Conservation (phyloP, 352 stramenopile species). For the Peronosclerospora sorghi region DNA sequence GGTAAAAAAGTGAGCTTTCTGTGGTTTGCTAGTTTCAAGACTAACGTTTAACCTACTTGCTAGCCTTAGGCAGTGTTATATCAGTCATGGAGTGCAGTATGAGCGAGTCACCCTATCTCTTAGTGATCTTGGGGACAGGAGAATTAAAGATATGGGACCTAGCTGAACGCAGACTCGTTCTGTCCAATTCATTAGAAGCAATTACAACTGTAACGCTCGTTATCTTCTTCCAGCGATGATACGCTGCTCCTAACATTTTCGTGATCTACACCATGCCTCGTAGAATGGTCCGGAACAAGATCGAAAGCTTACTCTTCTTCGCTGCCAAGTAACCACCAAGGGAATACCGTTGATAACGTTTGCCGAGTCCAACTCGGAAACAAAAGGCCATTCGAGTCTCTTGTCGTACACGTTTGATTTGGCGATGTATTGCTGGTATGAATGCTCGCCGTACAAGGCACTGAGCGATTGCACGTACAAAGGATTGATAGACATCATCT, state of each 20-base stretch:
- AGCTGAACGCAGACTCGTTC: conserved; percentile 24
- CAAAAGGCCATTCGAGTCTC: conserved; percentile 39
- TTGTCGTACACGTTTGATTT: conserved; percentile 74
- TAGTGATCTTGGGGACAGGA: conserved; percentile 58
- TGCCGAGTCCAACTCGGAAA: conserved; percentile 43
- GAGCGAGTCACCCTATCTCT: conserved; percentile 45
- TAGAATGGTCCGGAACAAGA: conserved; percentile 16
- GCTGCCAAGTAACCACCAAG: conserved; percentile 53
- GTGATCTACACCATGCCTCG: not conserved
- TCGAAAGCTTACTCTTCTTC: conserved; percentile 52
- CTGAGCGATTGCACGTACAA: too few species aligned
- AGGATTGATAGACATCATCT: not conserved
- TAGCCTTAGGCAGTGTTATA: conserved; percentile 52
- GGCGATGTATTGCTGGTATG: conserved; percentile 62
- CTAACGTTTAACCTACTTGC: not conserved
- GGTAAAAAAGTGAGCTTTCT: conserved; percentile 19
- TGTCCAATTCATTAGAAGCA: conserved; percentile 55
- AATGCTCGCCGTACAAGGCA: too few species aligned
- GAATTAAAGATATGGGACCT: conserved; percentile 71
- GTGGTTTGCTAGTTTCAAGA: not conserved
- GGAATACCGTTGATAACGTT: conserved; percentile 80
- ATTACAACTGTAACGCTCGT: conserved; percentile 34
- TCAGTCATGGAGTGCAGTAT: conserved; percentile 67
- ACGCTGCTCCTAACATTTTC: conserved; percentile 1
- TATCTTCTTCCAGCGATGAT: not conserved